A percentile compares a stretch with the other conserved stretches of the same genome.
Evolutionary conservation across 768 basidiomycete genomes (phyloP).

Genomic region (Rhizopogon sp.): DNA sequence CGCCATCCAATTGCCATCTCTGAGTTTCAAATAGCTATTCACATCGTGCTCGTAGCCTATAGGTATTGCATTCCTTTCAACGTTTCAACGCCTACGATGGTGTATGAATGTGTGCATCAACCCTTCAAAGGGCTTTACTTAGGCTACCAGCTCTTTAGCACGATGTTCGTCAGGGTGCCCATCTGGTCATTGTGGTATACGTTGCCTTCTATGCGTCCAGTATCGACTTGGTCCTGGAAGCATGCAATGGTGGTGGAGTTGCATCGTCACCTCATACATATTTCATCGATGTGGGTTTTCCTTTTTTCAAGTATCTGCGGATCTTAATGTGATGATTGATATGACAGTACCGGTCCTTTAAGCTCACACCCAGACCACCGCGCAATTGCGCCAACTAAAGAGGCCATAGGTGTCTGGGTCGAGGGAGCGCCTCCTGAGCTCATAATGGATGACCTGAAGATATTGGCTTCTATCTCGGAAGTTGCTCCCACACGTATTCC

Average conservation of each 20-base stretch:
- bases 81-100: slow-evolving; percentile 4
- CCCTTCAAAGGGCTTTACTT: slow-evolving; percentile 48
- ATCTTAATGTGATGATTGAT: background rate
- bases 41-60: too few species aligned
- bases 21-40: background rate
- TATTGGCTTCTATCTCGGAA: slow-evolving; percentile 24
- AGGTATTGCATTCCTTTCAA: background rate
- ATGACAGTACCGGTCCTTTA: slow-evolving; percentile 7
- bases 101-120: slow-evolving; percentile 23
- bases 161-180: slow-evolving; percentile 41
- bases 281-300: slow-evolving; percentile 15
- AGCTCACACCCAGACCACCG: slow-evolving; percentile 5
- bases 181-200: slow-evolving; percentile 39
- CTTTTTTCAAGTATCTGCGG: background rate
- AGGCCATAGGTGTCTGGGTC: slow-evolving; percentile 27
- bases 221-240: slow-evolving; percentile 40
- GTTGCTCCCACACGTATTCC: slow-evolving; percentile 42
- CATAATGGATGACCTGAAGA: slow-evolving; percentile 25
- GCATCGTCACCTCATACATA: slow-evolving; percentile 23
- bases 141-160: slow-evolving; percentile 34
- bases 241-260: slow-evolving; percentile 34
- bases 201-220: slow-evolving; percentile 33
- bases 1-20: background rate
- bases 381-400: slow-evolving; percentile 5
- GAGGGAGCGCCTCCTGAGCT: slow-evolving; percentile 23